Conservation (phyloP, 1,284 basidiomycete genomes). For the Afroboletus lepidellus region DNA sequence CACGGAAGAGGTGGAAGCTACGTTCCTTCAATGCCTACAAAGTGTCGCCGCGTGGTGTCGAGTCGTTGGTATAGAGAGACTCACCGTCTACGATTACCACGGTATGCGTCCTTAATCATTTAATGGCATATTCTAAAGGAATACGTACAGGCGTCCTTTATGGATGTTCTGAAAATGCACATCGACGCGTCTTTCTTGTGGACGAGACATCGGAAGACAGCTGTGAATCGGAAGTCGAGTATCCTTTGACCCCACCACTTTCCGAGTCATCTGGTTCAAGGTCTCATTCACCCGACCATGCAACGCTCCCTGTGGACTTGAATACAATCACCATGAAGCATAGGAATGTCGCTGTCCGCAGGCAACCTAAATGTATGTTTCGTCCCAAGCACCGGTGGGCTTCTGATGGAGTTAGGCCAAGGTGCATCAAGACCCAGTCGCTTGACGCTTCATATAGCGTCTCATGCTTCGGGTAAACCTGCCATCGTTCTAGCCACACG, state of each 20-base stretch:
- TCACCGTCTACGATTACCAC: slow-evolving; percentile 68
- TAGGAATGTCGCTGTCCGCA: slow-evolving; percentile 28
- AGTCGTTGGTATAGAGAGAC: slow-evolving; percentile 50
- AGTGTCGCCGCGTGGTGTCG: slow-evolving; percentile 59
- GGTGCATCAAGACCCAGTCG: slow-evolving; percentile 13
- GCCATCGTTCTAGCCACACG: slow-evolving; percentile 46
- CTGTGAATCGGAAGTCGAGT: slow-evolving; percentile 55
- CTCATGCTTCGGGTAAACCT: slow-evolving; percentile 50
- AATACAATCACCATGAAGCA: slow-evolving; percentile 39
- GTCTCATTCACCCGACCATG: slow-evolving; percentile 51
- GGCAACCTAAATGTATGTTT: slow-evolving; percentile 24
- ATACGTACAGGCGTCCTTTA: slow-evolving; percentile 46
- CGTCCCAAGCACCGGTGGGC: background rate
- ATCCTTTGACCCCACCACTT: slow-evolving; percentile 68
- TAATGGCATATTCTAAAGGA: slow-evolving; percentile 7
- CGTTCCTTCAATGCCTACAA: slow-evolving; percentile 52
- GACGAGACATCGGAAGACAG: slow-evolving; percentile 38
- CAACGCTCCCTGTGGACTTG: slow-evolving; percentile 29
- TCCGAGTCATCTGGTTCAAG: slow-evolving; percentile 67
- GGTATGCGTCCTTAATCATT: slow-evolving; percentile 43
- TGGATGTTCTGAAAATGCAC: slow-evolving; percentile 41
- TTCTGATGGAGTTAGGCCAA: slow-evolving; percentile 16
- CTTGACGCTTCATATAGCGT: slow-evolving; percentile 45
- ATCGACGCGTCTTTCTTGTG: slow-evolving; percentile 34
- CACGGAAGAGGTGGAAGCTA: slow-evolving; percentile 38